A percentile compares a stretch with the other conserved stretches of the same genome.
phyloP scores from a whole-genome alignment of 192 early-diverging fungal species.

The Coemansia sp. region DNA sequence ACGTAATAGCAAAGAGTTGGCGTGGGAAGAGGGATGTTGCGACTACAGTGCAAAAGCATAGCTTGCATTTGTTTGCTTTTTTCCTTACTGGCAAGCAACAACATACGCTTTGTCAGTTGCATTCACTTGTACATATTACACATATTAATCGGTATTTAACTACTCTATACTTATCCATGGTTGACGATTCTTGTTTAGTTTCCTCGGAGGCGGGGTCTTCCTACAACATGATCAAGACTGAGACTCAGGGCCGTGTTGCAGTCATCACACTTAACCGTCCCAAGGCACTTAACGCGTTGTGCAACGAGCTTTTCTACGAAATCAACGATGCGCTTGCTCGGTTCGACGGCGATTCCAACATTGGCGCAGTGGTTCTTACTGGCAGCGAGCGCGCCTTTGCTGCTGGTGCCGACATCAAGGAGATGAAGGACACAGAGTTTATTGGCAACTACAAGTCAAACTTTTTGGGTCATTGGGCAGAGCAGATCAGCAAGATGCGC shows the following conservation, averaged over 20 bases:
- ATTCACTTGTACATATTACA: too few species aligned
- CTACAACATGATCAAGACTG: constrained; percentile 61
- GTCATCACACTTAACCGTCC: constrained; percentile 90
- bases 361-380: constrained; percentile 93
- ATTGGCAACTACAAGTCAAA: constrained; percentile 86
- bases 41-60: too few species aligned
- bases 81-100: too few species aligned
- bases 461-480: constrained; percentile 93
- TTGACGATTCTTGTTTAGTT: constrained; percentile 16
- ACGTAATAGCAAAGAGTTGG: neutral
- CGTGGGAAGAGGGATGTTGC: neutral
- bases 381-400: constrained; percentile 97
- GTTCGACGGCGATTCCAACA: constrained; percentile 70
- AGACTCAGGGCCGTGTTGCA: constrained; percentile 79
- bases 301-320: constrained; percentile 88
- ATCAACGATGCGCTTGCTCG: constrained; percentile 81
- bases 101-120: too few species aligned
- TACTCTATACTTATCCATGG: neutral
- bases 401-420: constrained; percentile 99
- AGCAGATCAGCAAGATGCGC: constrained; percentile 80
- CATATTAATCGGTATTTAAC: neutral
- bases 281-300: constrained; percentile 96
- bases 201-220: constrained; percentile 22
- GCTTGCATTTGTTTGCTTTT: neutral
- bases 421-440: constrained; percentile 90